Conservation (phyloP, 192 early-diverging fungal species). For the Dissophora globulifera region DNA sequence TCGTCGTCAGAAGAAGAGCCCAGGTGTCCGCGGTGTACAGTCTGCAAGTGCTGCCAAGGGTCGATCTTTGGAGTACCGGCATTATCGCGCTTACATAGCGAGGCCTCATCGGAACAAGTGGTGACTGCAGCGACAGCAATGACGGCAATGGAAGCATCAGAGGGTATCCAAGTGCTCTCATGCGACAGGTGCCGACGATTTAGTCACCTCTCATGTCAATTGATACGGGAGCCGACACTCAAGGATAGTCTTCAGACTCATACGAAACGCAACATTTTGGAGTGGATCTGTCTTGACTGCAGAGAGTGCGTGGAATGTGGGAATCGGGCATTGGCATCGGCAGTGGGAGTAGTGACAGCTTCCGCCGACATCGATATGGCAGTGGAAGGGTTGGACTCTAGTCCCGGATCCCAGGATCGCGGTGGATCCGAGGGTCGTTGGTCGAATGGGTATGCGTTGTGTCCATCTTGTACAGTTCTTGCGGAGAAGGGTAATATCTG, state of each 20-base stretch:
- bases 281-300: conserved; percentile 41
- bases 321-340: background rate
- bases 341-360: too few species aligned
- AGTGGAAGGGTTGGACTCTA: background rate
- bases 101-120: background rate
- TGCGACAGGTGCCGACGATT: conserved; percentile 18
- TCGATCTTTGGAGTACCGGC: conserved; percentile 11
- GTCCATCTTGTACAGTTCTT: conserved; percentile 61
- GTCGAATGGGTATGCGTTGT: conserved; percentile 61
- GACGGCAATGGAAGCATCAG: background rate
- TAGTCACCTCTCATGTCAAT: conserved; percentile 40
- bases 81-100: background rate
- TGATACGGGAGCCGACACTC: conserved; percentile 21
- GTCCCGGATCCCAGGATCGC: background rate
- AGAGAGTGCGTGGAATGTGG: conserved; percentile 50
- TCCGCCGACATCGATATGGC: background rate
- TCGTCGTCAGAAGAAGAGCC: conserved; percentile 2
- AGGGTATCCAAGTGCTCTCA: conserved; percentile 11
- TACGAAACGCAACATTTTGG: background rate
- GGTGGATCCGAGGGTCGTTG: conserved; percentile 34
- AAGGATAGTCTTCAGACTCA: conserved; percentile 1
- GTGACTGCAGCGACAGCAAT: background rate
- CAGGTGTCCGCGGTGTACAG: conserved; percentile 30
- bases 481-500: conserved; percentile 65
- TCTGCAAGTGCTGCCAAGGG: conserved; percentile 19